Evolutionary conservation across 257 asterid species (phyloP).

Genomic region (Gentiana macrophylla): DNA sequence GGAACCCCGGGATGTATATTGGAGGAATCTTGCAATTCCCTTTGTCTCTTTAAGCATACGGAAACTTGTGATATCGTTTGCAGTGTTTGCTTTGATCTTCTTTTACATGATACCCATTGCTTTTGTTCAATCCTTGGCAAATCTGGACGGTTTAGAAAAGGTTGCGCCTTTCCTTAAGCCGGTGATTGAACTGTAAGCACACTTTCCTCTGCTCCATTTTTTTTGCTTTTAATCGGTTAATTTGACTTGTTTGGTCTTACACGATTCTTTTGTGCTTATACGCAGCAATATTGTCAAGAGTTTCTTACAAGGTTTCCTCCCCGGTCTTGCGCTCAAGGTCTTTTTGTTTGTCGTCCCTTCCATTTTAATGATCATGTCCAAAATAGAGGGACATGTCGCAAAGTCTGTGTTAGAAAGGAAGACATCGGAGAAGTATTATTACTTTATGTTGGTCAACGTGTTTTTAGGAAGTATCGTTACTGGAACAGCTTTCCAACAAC

Average conservation of each 20-base stretch:
- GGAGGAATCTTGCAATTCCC: slow-evolving; percentile 80
- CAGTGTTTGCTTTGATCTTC: slow-evolving; percentile 78
- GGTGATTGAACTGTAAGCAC: slow-evolving; percentile 66
- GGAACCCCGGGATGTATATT: slow-evolving; percentile 91
- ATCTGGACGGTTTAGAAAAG: slow-evolving; percentile 84
- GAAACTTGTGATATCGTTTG: slow-evolving; percentile 48
- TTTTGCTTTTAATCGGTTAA: neutral
- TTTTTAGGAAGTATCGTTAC: slow-evolving; percentile 92
- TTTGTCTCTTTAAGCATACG: slow-evolving; percentile 74
- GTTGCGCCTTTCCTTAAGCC: slow-evolving; percentile 97
- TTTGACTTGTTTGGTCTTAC: too few relatives aligned
- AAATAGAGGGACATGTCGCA: slow-evolving; percentile 88
- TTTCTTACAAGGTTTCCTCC: slow-evolving; percentile 92
- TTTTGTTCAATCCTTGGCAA: slow-evolving; percentile 92
- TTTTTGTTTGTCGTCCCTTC: slow-evolving; percentile 63
- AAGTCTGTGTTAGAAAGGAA: slow-evolving; percentile 67
- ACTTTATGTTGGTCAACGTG: slow-evolving; percentile 90
- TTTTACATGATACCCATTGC: slow-evolving; percentile 98
- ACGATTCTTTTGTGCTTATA: slow-evolving; percentile 1
- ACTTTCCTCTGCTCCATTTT: slow-evolving; percentile 2
- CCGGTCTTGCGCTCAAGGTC: slow-evolving; percentile 80
- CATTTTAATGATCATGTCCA: slow-evolving; percentile 73
- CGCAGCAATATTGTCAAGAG: slow-evolving; percentile 86
- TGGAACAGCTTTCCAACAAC: slow-evolving; percentile 96
- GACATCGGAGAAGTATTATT: slow-evolving; percentile 87